These are phyloP conservation scores for Cercospora citrullina DNA, from an alignment of 2,329 filamentous ascomycete genomes.

Conservation along the genomic window DNA sequence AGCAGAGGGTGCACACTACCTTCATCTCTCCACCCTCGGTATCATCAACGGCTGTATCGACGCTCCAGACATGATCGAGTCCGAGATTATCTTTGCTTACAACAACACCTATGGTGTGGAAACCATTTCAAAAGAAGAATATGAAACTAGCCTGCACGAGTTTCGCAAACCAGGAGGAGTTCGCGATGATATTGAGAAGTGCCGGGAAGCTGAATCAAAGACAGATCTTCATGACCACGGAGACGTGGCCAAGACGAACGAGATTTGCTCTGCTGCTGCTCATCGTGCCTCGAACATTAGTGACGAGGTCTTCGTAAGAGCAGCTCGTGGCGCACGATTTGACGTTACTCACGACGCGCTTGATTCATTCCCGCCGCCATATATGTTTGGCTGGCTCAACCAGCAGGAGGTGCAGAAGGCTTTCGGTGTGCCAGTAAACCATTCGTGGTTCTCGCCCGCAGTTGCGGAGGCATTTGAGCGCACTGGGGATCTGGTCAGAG, in stretches of 20 bases:
- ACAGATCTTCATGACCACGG: slow-evolving; percentile 55
- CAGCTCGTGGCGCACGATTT: slow-evolving; percentile 54
- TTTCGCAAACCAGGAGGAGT: slow-evolving; percentile 55
- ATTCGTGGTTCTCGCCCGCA: slow-evolving; percentile 26
- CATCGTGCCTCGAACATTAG: slow-evolving; percentile 49
- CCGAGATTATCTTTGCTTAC: slow-evolving; percentile 44
- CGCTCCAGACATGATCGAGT: slow-evolving; percentile 46
- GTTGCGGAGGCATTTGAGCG: slow-evolving; percentile 46
- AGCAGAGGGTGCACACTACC: slow-evolving; percentile 45
- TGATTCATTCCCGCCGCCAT: slow-evolving; percentile 48
- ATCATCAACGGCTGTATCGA: slow-evolving; percentile 62
- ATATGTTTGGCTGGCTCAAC: slow-evolving; percentile 58
- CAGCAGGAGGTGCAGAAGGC: slow-evolving; percentile 58
- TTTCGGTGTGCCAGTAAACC: slow-evolving; percentile 55
- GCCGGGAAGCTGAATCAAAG: slow-evolving; percentile 49
- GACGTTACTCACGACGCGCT: slow-evolving; percentile 54
- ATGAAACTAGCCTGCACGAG: slow-evolving; percentile 40
- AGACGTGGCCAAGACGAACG: slow-evolving; percentile 39
- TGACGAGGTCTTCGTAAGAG: slow-evolving; percentile 46
- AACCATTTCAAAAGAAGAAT: slow-evolving; percentile 53
- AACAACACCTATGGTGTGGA: slow-evolving; percentile 61
- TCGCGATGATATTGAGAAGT: slow-evolving; percentile 55
- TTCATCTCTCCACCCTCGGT: slow-evolving; percentile 52
- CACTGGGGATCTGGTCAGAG: slow-evolving; percentile 46
- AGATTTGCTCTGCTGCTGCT: slow-evolving; percentile 31